A percentile compares a stretch with the other conserved stretches of the same genome.
Conservation (phyloP, 441 rosid species). For the Eugenia klotzschiana region DNA sequence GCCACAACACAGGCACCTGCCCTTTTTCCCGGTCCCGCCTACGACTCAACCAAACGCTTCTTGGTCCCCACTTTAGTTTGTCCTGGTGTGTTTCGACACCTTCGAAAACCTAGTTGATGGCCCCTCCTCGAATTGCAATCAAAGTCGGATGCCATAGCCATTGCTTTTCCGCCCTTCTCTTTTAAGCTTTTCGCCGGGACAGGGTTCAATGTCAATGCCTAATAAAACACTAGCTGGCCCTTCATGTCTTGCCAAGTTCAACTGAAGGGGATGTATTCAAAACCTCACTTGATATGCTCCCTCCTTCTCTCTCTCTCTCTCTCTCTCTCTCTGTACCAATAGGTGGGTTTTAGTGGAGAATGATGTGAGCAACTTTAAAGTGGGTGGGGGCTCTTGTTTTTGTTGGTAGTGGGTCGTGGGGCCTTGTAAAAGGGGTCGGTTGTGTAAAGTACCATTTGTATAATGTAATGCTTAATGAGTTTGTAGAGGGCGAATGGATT, state of each 20-base stretch:
- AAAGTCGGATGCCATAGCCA: slow-evolving; percentile 44
- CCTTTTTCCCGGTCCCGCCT: not conserved
- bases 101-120: not conserved
- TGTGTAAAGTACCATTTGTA: slow-evolving; percentile 12
- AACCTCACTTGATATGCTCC: slow-evolving; percentile 34
- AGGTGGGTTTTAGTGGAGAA: slow-evolving; percentile 38
- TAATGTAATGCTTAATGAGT: not conserved
- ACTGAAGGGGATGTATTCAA: slow-evolving; percentile 36
- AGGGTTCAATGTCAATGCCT: slow-evolving; percentile 37
- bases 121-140: slow-evolving; percentile 30
- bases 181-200: slow-evolving; percentile 17
- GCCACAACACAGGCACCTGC: not conserved
- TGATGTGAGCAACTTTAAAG: slow-evolving; percentile 45
- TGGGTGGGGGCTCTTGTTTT: slow-evolving; percentile 33
- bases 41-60: not conserved
- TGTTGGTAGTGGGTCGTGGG: slow-evolving; percentile 60
- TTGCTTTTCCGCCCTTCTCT: slow-evolving; percentile 11
- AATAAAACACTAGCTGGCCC: slow-evolving; percentile 26
- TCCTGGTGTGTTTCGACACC: not conserved
- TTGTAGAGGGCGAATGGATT: not conserved
- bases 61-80: slow-evolving; percentile 10
- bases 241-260: slow-evolving; percentile 18
- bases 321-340: slow-evolving; percentile 12
- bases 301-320: slow-evolving; percentile 15
- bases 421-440: slow-evolving; percentile 26